Percentiles rank a stretch among this genome's conserved stretches.
phyloP scores from a whole-genome alignment of 768 basidiomycete species.

The Boletus rubescentipes region DNA sequence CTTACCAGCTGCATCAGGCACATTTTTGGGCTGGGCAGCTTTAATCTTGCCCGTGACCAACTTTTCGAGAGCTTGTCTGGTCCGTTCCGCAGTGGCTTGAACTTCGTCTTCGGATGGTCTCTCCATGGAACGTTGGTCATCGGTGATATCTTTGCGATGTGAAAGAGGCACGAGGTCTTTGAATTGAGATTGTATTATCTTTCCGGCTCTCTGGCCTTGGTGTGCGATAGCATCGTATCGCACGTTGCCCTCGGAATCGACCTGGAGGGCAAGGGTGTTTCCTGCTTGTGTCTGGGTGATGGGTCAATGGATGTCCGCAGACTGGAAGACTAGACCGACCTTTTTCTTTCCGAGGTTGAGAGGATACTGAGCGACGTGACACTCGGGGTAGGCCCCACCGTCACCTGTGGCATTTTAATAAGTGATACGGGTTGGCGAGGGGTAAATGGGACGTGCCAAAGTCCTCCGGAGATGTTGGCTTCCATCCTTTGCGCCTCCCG shows the following conservation, averaged over 20 bases:
- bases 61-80: conserved; percentile 88
- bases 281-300: conserved; percentile 76
- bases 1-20: conserved; percentile 81
- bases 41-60: conserved; percentile 96
- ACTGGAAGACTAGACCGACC: conserved; percentile 42
- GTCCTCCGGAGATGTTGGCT: conserved; percentile 76
- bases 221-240: conserved; percentile 96
- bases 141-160: conserved; percentile 84
- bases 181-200: conserved; percentile 91
- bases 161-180: conserved; percentile 94
- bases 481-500: conserved; percentile 85
- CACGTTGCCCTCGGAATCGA: conserved; percentile 94
- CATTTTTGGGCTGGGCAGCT: conserved; percentile 95
- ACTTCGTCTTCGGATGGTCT: conserved; percentile 94
- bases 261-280: conserved; percentile 94
- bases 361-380: conserved; percentile 96
- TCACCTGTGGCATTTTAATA: conserved; percentile 49
- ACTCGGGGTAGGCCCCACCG: conserved; percentile 90
- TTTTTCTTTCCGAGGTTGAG: conserved; percentile 95
- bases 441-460: conserved; percentile 57
- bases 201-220: conserved; percentile 88
- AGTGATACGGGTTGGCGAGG: not conserved
- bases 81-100: conserved; percentile 86
- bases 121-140: conserved; percentile 75
- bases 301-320: not conserved